These are phyloP conservation scores for Globisporangium sylvaticum DNA, from an alignment of 352 stramenopile species.

Conservation along the genomic window DNA sequence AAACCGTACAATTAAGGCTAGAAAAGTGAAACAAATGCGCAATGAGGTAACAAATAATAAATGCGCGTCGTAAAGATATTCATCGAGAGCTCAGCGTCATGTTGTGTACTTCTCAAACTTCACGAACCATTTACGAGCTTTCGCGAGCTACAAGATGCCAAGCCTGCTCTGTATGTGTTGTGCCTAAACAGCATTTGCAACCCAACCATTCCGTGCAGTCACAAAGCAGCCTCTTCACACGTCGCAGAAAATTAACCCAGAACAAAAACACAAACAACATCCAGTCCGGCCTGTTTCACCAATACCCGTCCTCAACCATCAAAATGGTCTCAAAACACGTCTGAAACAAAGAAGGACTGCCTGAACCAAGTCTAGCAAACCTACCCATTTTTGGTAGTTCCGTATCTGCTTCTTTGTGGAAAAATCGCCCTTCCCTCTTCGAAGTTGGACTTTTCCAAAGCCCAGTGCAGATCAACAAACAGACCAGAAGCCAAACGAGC, in stretches of 20 bases:
- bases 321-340: neutral
- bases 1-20: too few relatives aligned
- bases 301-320: slow-evolving; percentile 2
- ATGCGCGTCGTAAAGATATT: too few relatives aligned
- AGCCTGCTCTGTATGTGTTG: too few relatives aligned
- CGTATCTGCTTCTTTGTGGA: neutral
- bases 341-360: neutral
- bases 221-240: neutral
- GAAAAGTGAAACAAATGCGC: neutral
- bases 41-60: too few relatives aligned
- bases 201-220: neutral
- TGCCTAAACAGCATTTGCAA: too few relatives aligned
- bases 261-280: neutral
- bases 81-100: too few relatives aligned
- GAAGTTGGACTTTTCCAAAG: neutral
- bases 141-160: too few relatives aligned
- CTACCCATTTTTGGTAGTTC: neutral
- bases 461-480: neutral
- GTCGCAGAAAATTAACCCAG: neutral
- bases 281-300: neutral
- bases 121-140: too few relatives aligned
- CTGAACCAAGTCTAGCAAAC: neutral
- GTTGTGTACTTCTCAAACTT: too few relatives aligned
- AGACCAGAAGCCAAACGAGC: neutral
- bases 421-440: neutral